Conservation (phyloP, 2,329 filamentous ascomycete genomes). For the Epichloe sylvatica region DNA sequence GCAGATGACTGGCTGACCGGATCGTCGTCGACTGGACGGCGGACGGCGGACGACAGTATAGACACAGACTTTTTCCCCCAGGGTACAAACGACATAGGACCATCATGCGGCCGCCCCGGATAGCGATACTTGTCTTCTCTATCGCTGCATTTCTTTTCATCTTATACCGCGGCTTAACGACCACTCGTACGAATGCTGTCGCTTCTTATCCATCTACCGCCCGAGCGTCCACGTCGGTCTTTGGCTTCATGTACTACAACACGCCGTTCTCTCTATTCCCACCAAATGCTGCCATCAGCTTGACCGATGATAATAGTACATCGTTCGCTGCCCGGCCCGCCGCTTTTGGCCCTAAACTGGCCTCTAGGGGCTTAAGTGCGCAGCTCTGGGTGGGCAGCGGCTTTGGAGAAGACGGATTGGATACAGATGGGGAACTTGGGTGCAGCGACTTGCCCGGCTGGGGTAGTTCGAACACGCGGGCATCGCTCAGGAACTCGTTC, state of each 20-base stretch:
- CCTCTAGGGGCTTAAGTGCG: slow-evolving; percentile 64
- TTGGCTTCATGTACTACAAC: slow-evolving; percentile 52
- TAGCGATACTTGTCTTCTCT: slow-evolving; percentile 41
- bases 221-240: slow-evolving; percentile 15
- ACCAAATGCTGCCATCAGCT: slow-evolving; percentile 85
- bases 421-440: slow-evolving; percentile 71
- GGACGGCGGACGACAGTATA: background rate
- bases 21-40: slow-evolving; percentile 5
- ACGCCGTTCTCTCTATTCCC: slow-evolving; percentile 80
- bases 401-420: slow-evolving; percentile 65
- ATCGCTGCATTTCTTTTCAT: slow-evolving; percentile 40
- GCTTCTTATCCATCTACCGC: slow-evolving; percentile 12
- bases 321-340: slow-evolving; percentile 90
- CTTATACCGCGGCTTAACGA: slow-evolving; percentile 37
- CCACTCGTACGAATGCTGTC: slow-evolving; percentile 13
- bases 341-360: slow-evolving; percentile 75
- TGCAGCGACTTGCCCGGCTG: slow-evolving; percentile 92
- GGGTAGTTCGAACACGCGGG: slow-evolving; percentile 46
- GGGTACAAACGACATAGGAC: background rate
- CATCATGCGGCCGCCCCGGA: slow-evolving; percentile 40
- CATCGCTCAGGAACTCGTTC: slow-evolving; percentile 26
- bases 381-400: slow-evolving; percentile 89
- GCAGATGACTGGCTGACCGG: slow-evolving; percentile 6
- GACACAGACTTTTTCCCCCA: background rate
- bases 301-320: slow-evolving; percentile 96